Conservation (phyloP, 768 basidiomycete genomes). For the Kwoniella mangroviensis region DNA sequence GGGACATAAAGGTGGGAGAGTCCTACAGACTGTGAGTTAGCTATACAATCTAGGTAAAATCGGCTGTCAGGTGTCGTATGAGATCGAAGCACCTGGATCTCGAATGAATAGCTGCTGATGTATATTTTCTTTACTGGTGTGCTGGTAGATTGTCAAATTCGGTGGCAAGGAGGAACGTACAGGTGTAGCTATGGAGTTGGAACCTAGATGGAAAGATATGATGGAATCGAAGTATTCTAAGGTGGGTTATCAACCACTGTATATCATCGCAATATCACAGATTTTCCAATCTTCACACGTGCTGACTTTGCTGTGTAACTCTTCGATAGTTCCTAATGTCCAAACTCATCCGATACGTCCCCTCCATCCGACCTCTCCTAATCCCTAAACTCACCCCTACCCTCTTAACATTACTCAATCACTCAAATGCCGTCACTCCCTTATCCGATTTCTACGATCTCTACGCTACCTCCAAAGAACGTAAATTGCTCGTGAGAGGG, state of each 20-base stretch:
- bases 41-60: neutral
- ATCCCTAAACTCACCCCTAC: slow-evolving; percentile 76
- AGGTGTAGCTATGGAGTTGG: slow-evolving; percentile 79
- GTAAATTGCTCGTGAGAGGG: slow-evolving; percentile 76
- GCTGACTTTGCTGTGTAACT: too few relatives aligned
- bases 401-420: slow-evolving; percentile 76
- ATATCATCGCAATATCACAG: too few relatives aligned
- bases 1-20: slow-evolving; percentile 83
- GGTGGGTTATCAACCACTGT: slow-evolving; percentile 54
- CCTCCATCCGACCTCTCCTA: slow-evolving; percentile 74
- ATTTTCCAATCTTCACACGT: neutral
- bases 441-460: slow-evolving; percentile 88
- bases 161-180: slow-evolving; percentile 75
- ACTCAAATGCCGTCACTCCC: slow-evolving; percentile 80
- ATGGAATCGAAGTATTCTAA: slow-evolving; percentile 90
- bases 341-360: slow-evolving; percentile 61
- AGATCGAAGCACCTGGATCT: neutral
- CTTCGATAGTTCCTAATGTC: slow-evolving; percentile 52
- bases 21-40: slow-evolving; percentile 64
- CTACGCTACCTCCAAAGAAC: slow-evolving; percentile 81
- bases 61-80: slow-evolving; percentile 4
- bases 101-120: neutral
- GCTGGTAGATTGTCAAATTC: slow-evolving; percentile 69
- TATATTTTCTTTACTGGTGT: neutral
- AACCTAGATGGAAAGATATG: slow-evolving; percentile 76